Evolutionary conservation across 1,139 yeast species (phyloP).

Genomic region (Taphrina deformans): DNA sequence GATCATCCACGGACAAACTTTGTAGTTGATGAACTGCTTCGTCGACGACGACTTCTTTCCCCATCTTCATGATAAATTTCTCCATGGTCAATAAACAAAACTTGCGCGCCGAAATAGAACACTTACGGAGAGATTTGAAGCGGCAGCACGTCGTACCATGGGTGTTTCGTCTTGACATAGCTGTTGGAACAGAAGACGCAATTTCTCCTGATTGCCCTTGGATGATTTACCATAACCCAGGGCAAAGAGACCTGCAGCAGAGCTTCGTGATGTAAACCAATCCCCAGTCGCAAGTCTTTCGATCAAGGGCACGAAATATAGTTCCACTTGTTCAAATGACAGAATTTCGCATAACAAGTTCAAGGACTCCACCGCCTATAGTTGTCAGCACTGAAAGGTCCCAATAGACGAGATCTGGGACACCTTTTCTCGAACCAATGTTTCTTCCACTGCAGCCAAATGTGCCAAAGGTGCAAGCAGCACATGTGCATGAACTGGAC

Average conservation of each 20-base stretch:
- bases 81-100: constrained; percentile 22
- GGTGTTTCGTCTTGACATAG: constrained; percentile 91
- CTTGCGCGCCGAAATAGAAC: not conserved
- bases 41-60: constrained; percentile 45
- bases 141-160: constrained; percentile 96
- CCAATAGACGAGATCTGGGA: not conserved
- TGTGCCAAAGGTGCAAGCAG: constrained; percentile 83
- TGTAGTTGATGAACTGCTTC: constrained; percentile 74
- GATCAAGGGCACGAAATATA: constrained; percentile 71
- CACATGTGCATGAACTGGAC: constrained; percentile 71
- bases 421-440: constrained; percentile 83
- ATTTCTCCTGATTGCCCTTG: constrained; percentile 52
- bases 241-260: constrained; percentile 85
- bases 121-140: constrained; percentile 67
- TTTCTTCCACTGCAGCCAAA: constrained; percentile 92
- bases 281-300: constrained; percentile 79
- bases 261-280: constrained; percentile 93
- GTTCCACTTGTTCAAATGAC: constrained; percentile 64
- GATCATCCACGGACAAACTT: constrained; percentile 76
- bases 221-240: constrained; percentile 65
- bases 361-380: constrained; percentile 73
- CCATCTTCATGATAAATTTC: constrained; percentile 43
- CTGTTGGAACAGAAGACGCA: constrained; percentile 66
- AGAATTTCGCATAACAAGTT: constrained; percentile 68
- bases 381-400: not conserved